These are phyloP conservation scores for Xeromyces bisporus DNA, from an alignment of 495 filamentous ascomycete species.

Conservation along the genomic window DNA sequence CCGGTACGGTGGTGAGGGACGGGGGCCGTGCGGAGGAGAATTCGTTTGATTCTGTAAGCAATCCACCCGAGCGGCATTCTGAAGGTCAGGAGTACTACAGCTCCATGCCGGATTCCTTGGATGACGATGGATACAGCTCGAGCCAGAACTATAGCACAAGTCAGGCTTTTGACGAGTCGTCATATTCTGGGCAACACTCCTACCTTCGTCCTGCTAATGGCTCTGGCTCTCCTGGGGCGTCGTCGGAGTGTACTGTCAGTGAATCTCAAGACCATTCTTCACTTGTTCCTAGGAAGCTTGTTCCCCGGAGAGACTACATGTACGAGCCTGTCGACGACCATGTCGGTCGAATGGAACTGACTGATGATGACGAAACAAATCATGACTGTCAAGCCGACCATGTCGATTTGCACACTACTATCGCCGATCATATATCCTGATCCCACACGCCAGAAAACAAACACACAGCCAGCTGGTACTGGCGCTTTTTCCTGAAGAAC, in stretches of 20 bases:
- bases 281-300: too few relatives aligned
- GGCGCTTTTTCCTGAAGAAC: slow-evolving; percentile 4
- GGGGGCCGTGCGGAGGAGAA: neutral
- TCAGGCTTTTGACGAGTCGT: too few relatives aligned
- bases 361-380: neutral
- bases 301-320: neutral
- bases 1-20: neutral
- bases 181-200: too few relatives aligned
- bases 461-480: slow-evolving; percentile 2
- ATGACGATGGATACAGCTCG: neutral
- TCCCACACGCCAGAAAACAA: slow-evolving; percentile 4
- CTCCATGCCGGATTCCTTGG: slow-evolving; percentile 2
- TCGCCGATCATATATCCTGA: too few relatives aligned
- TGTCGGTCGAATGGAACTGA: neutral
- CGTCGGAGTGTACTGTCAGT: too few relatives aligned
- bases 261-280: neutral
- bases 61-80: too few relatives aligned
- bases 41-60: too few relatives aligned
- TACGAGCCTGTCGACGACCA: neutral
- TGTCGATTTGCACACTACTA: slow-evolving; percentile 7
- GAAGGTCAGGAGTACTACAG: too few relatives aligned
- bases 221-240: too few relatives aligned
- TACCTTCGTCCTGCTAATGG: too few relatives aligned
- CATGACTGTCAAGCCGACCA: slow-evolving; percentile 3
- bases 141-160: too few relatives aligned